Conservation (phyloP, 2,329 filamentous ascomycete genomes). For the Mariannaea elegans region DNA sequence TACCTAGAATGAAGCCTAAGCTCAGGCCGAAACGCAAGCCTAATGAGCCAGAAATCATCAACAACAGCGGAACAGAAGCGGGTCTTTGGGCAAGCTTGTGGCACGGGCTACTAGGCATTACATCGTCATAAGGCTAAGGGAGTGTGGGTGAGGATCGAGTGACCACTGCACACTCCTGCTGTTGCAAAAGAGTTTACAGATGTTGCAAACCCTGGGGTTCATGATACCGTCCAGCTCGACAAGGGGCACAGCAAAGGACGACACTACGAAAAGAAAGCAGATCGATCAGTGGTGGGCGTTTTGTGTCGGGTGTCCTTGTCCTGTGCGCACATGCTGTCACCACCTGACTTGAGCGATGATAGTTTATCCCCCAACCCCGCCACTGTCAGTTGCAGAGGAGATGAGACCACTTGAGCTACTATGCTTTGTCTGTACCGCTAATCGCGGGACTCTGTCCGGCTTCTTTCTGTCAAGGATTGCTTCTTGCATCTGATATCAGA, state of each 20-base stretch:
- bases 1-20: constrained; percentile 14
- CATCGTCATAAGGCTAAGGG: constrained; percentile 27
- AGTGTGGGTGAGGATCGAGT: constrained; percentile 33
- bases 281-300: neutral
- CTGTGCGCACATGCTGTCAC: constrained; percentile 17
- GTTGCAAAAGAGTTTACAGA: constrained; percentile 2
- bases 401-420: neutral
- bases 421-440: neutral
- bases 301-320: constrained; percentile 16
- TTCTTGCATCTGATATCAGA: neutral
- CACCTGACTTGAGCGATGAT: constrained; percentile 21
- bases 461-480: neutral
- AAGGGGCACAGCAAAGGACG: neutral
- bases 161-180: constrained; percentile 27
- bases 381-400: constrained; percentile 9
- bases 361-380: constrained; percentile 9
- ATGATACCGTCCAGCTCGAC: neutral
- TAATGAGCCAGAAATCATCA: constrained; percentile 6
- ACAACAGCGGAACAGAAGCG: constrained; percentile 8
- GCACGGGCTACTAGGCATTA: constrained; percentile 29
- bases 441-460: neutral
- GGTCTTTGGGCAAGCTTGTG: constrained; percentile 21
- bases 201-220: neutral
- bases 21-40: constrained; percentile 23
- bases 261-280: neutral